Conservation (phyloP, 2,329 filamentous ascomycete genomes). For the Aspergillus clavatus region DNA sequence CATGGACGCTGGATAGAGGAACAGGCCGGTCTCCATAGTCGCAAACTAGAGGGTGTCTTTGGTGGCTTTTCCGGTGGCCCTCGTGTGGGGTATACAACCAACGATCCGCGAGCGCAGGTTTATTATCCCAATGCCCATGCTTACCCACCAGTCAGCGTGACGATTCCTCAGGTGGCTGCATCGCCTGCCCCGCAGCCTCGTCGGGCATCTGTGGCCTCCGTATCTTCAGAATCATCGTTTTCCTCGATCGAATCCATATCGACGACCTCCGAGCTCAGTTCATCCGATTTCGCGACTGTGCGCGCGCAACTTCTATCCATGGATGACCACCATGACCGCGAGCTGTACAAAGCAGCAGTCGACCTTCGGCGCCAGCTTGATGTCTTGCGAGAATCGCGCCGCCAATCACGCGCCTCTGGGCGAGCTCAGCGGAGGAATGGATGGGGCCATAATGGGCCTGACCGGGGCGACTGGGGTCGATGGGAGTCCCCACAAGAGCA, state of each 20-base stretch:
- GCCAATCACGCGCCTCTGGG: slow-evolving; percentile 23
- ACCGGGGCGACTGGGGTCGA: slow-evolving; percentile 28
- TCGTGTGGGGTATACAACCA: slow-evolving; percentile 11
- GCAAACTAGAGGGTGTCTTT: slow-evolving; percentile 22
- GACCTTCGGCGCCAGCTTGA: slow-evolving; percentile 34
- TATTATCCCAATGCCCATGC: slow-evolving; percentile 14
- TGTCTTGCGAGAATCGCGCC: slow-evolving; percentile 31
- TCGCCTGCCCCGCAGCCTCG: slow-evolving; percentile 17
- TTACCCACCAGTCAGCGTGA: slow-evolving; percentile 1
- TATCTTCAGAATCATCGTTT: slow-evolving; percentile 31
- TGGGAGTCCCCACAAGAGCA: slow-evolving; percentile 36
- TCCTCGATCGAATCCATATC: slow-evolving; percentile 36
- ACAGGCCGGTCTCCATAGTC: slow-evolving; percentile 28
- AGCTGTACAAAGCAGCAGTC: slow-evolving; percentile 32
- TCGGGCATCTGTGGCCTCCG: slow-evolving; percentile 27
- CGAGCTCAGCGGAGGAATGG: slow-evolving; percentile 21
- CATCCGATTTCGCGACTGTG: slow-evolving; percentile 33
- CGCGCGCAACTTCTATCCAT: slow-evolving; percentile 33
- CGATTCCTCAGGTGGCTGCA: slow-evolving; percentile 1
- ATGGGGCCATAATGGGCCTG: slow-evolving; percentile 10
- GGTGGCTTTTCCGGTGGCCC: slow-evolving; percentile 12
- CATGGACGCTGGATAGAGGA: slow-evolving; percentile 37
- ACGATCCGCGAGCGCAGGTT: slow-evolving; percentile 8
- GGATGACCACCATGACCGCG: slow-evolving; percentile 33
- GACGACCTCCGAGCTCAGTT: slow-evolving; percentile 33